These are phyloP conservation scores for Podaxis pistillaris DNA, from an alignment of 768 basidiomycete species.

Conservation along the genomic window DNA sequence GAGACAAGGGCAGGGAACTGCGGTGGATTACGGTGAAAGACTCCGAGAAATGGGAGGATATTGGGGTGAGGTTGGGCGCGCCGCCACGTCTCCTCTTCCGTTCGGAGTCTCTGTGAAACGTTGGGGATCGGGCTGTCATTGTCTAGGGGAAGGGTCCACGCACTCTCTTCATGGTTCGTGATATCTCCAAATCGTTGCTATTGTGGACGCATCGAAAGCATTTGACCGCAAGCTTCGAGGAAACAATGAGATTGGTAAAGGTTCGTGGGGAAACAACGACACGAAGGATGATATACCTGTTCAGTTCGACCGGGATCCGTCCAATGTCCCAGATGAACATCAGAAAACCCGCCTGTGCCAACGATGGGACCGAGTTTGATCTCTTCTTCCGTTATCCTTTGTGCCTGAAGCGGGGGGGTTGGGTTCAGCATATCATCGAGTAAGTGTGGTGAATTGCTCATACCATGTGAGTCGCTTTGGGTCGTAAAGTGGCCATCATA, in stretches of 20 bases:
- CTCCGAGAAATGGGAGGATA: conserved; percentile 4
- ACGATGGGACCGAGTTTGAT: neutral
- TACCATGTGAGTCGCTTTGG: neutral
- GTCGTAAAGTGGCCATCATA: neutral
- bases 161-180: neutral
- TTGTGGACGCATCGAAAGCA: neutral
- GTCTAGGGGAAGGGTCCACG: neutral
- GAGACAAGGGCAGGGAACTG: conserved; percentile 7
- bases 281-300: neutral
- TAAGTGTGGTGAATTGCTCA: neutral
- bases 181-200: neutral
- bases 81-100: neutral
- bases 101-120: neutral
- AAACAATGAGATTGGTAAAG: neutral
- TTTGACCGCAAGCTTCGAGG: conserved; percentile 4
- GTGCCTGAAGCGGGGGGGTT: neutral
- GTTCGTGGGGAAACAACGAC: no score
- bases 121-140: neutral
- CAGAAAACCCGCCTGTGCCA: neutral
- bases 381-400: neutral
- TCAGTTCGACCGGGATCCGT: neutral
- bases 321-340: conserved; percentile 1
- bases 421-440: neutral
- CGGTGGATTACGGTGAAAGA: neutral
- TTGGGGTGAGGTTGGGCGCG: neutral